Percentiles rank a stretch among this genome's conserved stretches.
Conservation (phyloP, 2,329 filamentous ascomycete genomes). For the Verticillium klebahnii region DNA sequence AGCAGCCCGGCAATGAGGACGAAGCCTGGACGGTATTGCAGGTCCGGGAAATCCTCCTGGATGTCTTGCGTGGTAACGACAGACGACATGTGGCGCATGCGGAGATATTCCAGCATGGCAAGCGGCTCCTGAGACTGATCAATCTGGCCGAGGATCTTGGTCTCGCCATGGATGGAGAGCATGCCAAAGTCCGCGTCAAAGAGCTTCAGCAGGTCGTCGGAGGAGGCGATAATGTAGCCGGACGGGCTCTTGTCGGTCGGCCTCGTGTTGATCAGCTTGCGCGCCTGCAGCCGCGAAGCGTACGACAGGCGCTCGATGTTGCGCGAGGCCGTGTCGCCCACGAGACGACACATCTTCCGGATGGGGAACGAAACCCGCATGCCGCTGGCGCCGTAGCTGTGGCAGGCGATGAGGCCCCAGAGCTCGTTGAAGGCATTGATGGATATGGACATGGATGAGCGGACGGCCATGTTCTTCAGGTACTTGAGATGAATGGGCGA, state of each 20-base stretch:
- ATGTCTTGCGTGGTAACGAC: slow-evolving; percentile 78
- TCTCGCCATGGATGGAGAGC: slow-evolving; percentile 81
- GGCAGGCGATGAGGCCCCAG: slow-evolving; percentile 85
- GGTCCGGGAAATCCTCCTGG: slow-evolving; percentile 70
- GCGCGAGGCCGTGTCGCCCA: slow-evolving; percentile 79
- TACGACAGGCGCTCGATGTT: slow-evolving; percentile 89
- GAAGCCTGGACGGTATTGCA: slow-evolving; percentile 76
- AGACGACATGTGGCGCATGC: slow-evolving; percentile 68
- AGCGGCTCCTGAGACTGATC: slow-evolving; percentile 78
- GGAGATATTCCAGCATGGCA: slow-evolving; percentile 79
- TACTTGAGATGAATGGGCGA: slow-evolving; percentile 89
- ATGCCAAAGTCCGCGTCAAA: slow-evolving; percentile 87
- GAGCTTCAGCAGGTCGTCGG: slow-evolving; percentile 75
- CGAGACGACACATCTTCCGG: slow-evolving; percentile 83
- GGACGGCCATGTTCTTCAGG: slow-evolving; percentile 80
- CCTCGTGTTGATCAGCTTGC: slow-evolving; percentile 83
- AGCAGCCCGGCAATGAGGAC: slow-evolving; percentile 71
- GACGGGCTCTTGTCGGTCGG: slow-evolving; percentile 78
- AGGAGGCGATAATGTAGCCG: slow-evolving; percentile 86
- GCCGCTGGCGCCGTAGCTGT: slow-evolving; percentile 70
- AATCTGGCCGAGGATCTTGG: slow-evolving; percentile 73
- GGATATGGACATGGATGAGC: slow-evolving; percentile 93
- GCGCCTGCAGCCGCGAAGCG: slow-evolving; percentile 75
- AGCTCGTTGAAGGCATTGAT: slow-evolving; percentile 81
- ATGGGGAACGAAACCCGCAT: slow-evolving; percentile 94